phyloP scores from a whole-genome alignment of 345 rosid species.

The Gossypium thurberi region DNA sequence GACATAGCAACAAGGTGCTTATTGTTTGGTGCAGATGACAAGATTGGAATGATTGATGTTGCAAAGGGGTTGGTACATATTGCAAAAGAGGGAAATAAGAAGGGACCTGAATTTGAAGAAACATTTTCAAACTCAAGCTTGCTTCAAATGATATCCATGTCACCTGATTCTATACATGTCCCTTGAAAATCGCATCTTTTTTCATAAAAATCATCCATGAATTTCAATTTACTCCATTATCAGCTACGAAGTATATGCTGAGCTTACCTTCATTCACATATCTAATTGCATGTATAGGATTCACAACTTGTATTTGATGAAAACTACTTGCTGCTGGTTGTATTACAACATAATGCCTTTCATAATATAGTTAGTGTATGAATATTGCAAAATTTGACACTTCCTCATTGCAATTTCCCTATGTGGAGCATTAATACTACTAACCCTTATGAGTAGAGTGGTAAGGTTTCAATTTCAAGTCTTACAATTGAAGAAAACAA shows the following conservation, averaged over 20 bases:
- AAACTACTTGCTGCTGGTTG: background rate
- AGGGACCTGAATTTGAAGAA: conserved; percentile 60
- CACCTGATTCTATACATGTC: conserved; percentile 62
- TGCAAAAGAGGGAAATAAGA: conserved; percentile 40
- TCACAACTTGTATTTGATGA: conserved; percentile 1
- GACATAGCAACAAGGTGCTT: conserved; percentile 74
- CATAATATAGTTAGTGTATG: background rate
- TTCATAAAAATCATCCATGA: background rate
- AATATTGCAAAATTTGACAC: background rate
- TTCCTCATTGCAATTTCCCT: background rate
- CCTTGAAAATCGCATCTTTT: conserved; percentile 20
- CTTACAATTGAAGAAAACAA: too few relatives aligned
- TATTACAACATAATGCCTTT: background rate
- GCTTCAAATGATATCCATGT: conserved; percentile 88
- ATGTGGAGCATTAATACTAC: too few relatives aligned
- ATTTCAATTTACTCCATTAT: background rate
- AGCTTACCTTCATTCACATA: background rate
- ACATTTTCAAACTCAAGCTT: conserved; percentile 83
- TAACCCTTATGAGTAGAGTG: too few relatives aligned
- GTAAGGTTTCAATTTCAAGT: too few relatives aligned
- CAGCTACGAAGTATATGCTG: background rate
- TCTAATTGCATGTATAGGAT: background rate
- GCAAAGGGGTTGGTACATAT: conserved; percentile 60
- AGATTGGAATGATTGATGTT: conserved; percentile 63
- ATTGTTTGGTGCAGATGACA: conserved; percentile 68